phyloP scores from a whole-genome alignment of 1,284 basidiomycete species.

The Rhodotorula sp. region DNA sequence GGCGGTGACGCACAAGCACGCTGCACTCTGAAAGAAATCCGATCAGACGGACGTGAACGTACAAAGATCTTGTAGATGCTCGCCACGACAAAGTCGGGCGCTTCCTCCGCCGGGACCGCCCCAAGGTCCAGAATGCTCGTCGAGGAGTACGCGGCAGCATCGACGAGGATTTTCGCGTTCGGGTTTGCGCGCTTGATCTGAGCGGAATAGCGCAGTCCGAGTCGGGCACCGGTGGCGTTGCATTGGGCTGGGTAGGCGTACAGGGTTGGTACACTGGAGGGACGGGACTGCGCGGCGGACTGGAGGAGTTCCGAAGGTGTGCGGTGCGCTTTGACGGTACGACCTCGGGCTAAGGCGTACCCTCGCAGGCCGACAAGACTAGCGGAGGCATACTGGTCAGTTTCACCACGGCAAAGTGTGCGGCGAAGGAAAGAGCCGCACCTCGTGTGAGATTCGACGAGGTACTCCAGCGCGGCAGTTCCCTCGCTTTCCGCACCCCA shows the following conservation, averaged over 20 bases:
- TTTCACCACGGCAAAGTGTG: too few relatives aligned
- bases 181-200: constrained; percentile 29
- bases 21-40: background rate
- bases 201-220: constrained; percentile 19
- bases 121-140: constrained; percentile 65
- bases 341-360: constrained; percentile 60
- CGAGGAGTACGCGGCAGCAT: constrained; percentile 50
- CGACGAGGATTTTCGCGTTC: constrained; percentile 40
- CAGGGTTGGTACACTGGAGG: constrained; percentile 9
- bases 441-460: constrained; percentile 69
- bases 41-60: background rate
- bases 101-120: constrained; percentile 73
- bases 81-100: constrained; percentile 72
- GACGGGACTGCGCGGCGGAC: constrained; percentile 36
- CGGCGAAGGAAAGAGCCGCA: background rate
- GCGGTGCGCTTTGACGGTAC: constrained; percentile 62
- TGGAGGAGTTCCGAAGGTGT: constrained; percentile 5
- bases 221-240: constrained; percentile 33
- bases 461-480: constrained; percentile 57
- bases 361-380: constrained; percentile 77
- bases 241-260: constrained; percentile 37
- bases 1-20: too few relatives aligned
- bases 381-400: background rate
- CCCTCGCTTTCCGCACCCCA: constrained; percentile 49
- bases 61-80: constrained; percentile 83